These are phyloP conservation scores for Candida manassasensis DNA, from an alignment of 805 yeast species.

Conservation along the genomic window DNA sequence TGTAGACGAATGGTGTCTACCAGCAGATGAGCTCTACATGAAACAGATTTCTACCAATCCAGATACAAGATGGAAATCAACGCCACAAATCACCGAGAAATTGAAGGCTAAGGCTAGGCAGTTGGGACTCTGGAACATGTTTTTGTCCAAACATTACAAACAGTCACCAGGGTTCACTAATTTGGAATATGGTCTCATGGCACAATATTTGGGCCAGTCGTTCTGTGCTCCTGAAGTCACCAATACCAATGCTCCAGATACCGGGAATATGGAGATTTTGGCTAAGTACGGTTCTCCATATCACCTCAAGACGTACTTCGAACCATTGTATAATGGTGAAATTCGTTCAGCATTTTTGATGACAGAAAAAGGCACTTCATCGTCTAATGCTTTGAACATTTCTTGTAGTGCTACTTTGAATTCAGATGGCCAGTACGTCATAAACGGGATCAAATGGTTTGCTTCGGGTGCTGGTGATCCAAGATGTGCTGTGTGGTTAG, in stretches of 20 bases:
- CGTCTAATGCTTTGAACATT: slow-evolving; percentile 60
- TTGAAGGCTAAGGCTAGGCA: slow-evolving; percentile 49
- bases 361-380: slow-evolving; percentile 59
- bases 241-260: slow-evolving; percentile 59
- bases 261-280: slow-evolving; percentile 55
- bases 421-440: slow-evolving; percentile 40
- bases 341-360: slow-evolving; percentile 59
- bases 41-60: slow-evolving; percentile 38
- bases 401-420: slow-evolving; percentile 38
- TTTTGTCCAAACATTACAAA: slow-evolving; percentile 42
- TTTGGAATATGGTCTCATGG: slow-evolving; percentile 63
- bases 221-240: slow-evolving; percentile 55
- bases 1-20: slow-evolving; percentile 53
- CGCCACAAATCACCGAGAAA: slow-evolving; percentile 47
- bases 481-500: slow-evolving; percentile 48
- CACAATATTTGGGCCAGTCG: slow-evolving; percentile 54
- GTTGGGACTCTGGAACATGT: slow-evolving; percentile 59
- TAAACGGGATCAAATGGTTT: slow-evolving; percentile 67
- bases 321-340: slow-evolving; percentile 50
- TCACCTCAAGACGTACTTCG: slow-evolving; percentile 44
- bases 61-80: slow-evolving; percentile 40
- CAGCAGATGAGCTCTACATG: slow-evolving; percentile 47
- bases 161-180: slow-evolving; percentile 58
- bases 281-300: slow-evolving; percentile 37
- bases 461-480: slow-evolving; percentile 71